phyloP scores from a whole-genome alignment of 2,329 filamentous ascomycete species.

The Clarireedia paspali region DNA sequence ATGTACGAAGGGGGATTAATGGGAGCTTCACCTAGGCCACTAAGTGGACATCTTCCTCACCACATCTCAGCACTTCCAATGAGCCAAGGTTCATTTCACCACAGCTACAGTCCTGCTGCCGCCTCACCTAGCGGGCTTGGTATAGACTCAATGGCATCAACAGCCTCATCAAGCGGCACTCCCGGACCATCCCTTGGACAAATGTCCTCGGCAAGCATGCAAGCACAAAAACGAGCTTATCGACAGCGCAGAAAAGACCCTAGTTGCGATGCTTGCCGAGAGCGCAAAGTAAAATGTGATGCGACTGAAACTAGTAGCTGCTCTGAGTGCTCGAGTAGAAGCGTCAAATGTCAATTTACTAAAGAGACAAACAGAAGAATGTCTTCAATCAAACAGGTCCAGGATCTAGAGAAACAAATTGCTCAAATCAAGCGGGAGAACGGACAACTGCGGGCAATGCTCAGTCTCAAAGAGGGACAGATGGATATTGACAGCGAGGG shows the following conservation, averaged over 20 bases:
- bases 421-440: conserved; percentile 75
- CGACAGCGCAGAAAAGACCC: conserved; percentile 92
- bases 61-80: conserved; percentile 42
- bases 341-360: conserved; percentile 96
- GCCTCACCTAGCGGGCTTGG: conserved; percentile 34
- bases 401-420: conserved; percentile 91
- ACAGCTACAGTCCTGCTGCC: conserved; percentile 23
- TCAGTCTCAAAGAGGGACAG: conserved; percentile 37
- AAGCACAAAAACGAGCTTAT: conserved; percentile 87
- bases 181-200: conserved; percentile 37
- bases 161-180: conserved; percentile 48
- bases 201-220: conserved; percentile 41
- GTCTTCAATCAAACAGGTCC: conserved; percentile 99
- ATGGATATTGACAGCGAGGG: conserved; percentile 35
- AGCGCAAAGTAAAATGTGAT: conserved; percentile 82
- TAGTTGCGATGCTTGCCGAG: conserved; percentile 91
- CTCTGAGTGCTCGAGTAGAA: conserved; percentile 92
- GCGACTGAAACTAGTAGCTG: conserved; percentile 94
- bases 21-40: conserved; percentile 43
- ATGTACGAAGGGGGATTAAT: conserved; percentile 47
- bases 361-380: conserved; percentile 98
- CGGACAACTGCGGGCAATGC: conserved; percentile 58
- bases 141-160: conserved; percentile 53
- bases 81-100: conserved; percentile 23
- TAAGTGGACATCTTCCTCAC: conserved; percentile 38